Evolutionary conservation across 129 eudicot species (phyloP).

Genomic region (Chrysanthemum seticuspe): DNA sequence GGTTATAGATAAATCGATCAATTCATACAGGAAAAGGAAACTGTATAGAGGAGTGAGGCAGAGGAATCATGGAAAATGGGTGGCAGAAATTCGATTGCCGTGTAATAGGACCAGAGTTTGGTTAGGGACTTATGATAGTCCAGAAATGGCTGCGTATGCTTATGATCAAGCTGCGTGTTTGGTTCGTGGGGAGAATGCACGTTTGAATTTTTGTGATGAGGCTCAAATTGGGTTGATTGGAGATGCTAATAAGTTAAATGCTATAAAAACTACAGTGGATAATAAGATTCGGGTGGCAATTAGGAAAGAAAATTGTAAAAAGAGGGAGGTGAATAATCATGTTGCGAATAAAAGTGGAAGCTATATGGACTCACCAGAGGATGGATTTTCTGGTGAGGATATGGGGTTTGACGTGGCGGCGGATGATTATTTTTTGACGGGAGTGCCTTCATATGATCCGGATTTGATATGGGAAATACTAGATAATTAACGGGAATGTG

Average conservation of each 20-base stretch:
- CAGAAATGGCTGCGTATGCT: slow-evolving; percentile 84
- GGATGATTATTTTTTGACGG: slow-evolving; percentile 52
- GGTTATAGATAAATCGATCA: background rate
- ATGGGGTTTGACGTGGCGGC: slow-evolving; percentile 10
- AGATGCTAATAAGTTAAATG: slow-evolving; percentile 39
- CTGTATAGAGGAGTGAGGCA: too few relatives aligned
- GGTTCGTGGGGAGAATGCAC: slow-evolving; percentile 79
- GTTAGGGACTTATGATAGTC: slow-evolving; percentile 77
- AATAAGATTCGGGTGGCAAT: slow-evolving; percentile 62
- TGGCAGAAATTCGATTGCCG: slow-evolving; percentile 82
- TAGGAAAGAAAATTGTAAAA: slow-evolving; percentile 40
- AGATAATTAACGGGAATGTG: slow-evolving; percentile 28
- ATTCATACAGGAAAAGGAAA: too few relatives aligned
- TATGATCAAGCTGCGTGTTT: slow-evolving; percentile 79
- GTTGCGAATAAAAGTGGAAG: background rate
- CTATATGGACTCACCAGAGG: slow-evolving; percentile 29
- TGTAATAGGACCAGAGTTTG: slow-evolving; percentile 81
- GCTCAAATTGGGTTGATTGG: slow-evolving; percentile 44
- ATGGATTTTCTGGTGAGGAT: slow-evolving; percentile 34
- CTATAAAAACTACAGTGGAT: slow-evolving; percentile 59
- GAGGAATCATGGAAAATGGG: slow-evolving; percentile 42
- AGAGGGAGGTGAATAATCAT: slow-evolving; percentile 5
- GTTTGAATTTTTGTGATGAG: slow-evolving; percentile 60
- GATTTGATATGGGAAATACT: slow-evolving; percentile 75
- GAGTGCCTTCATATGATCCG: slow-evolving; percentile 71